Evolutionary conservation across 164 flowering plant genomes (phyloP), one percentile per base, ranked within the genome.

Genomic region (Tetracentron sinense): DNA sequence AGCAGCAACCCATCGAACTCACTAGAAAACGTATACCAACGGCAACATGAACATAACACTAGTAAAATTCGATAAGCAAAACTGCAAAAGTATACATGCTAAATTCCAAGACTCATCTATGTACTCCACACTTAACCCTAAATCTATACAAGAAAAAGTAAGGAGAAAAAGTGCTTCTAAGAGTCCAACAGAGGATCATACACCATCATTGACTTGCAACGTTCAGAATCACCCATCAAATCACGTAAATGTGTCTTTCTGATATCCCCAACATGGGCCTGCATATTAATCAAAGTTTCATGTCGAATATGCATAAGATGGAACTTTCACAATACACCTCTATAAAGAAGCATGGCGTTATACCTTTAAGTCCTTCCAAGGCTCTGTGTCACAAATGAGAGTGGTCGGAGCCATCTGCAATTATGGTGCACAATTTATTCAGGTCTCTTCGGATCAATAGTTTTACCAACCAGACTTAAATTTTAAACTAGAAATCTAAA

Each of bases 351-450:
- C 1, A 26, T 16, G 25, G 1, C 10, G 62, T 7, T 20, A 31
- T 64, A 90, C 98, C 93, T 82, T 87, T 74, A 93, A 81, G 58
- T 82, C 88, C 75, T 83, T 90, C 97, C 98, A 93, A 26, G 85
- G 73, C 64, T 87, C 76, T 3, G 96, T 83, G 17, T 89, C 92
- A 54, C 81, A 81, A 49, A 90, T 90, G 48, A 93, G 77, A 74
- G 81, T 42, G 0, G 86, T 60, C 0, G 86, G 72, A 60, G 88
- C 95, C 92, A 88, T 88, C 77, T 73, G 46, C 58, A 65, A 26
- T 17, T 42, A 29, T 42, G 26, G 0, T 0, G 0, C 14, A 20
- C n/a, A 19, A 10, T 20, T 3, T 27, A 14, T 11, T 26, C 16
- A 60, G 20, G 29, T 6, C 19, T 4, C 1, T 11, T 38, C 44